Conservation (phyloP, 257 asterid genomes). For the Nicotiana tomentosiformis region DNA sequence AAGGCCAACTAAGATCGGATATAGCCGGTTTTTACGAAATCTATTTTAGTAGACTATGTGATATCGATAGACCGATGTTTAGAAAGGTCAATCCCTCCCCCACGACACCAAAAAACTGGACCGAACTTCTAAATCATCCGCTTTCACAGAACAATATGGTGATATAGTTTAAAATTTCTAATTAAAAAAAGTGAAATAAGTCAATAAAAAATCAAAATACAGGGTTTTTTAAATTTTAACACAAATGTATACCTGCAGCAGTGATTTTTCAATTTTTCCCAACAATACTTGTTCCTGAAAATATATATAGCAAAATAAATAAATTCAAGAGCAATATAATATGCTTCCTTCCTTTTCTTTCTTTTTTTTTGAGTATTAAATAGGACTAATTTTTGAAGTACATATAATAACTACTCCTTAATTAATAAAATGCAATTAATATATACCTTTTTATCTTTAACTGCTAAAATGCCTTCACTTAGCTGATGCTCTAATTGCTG, state of each 20-base stretch:
- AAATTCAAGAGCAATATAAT: not conserved
- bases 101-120: too few species aligned
- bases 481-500: constrained; percentile 54
- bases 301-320: not conserved
- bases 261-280: constrained; percentile 55
- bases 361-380: not conserved
- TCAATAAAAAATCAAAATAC: not conserved
- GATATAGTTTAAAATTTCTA: too few species aligned
- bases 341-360: not conserved
- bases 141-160: too few species aligned
- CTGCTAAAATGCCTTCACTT: constrained; percentile 42
- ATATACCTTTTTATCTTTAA: constrained; percentile 54
- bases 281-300: constrained; percentile 52
- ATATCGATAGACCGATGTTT: too few species aligned
- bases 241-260: constrained; percentile 36
- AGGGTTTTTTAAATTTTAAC: too few species aligned
- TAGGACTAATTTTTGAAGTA: not conserved
- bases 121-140: too few species aligned
- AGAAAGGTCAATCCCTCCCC: too few species aligned
- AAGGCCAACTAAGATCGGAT: too few species aligned
- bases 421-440: not conserved
- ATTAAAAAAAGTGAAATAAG: not conserved
- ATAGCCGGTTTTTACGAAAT: too few species aligned
- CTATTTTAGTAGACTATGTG: too few species aligned
- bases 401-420: not conserved